Percentiles rank a stretch among this genome's conserved stretches.
phyloP scores from a whole-genome alignment of 805 yeast species.

The Sugiyamaella lignohabitans region DNA sequence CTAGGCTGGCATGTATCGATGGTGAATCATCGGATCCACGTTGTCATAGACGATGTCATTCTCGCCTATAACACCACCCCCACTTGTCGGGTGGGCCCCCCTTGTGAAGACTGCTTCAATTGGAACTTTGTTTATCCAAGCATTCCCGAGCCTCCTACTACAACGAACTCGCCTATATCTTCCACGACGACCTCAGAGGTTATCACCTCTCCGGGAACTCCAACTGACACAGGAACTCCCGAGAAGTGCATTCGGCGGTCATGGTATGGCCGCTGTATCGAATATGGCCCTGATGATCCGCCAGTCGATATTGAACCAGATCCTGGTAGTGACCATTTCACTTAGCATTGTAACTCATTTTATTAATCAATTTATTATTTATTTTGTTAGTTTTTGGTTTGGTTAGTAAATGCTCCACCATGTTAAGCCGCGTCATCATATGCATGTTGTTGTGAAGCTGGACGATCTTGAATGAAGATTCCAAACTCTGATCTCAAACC shows the following conservation, averaged over 20 bases:
- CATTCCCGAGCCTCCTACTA: slow-evolving; percentile 6
- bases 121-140: slow-evolving; percentile 59
- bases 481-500: too few relatives aligned
- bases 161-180: slow-evolving; percentile 8
- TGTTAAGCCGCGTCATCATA: too few relatives aligned
- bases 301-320: background rate
- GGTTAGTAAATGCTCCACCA: too few relatives aligned
- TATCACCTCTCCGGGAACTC: slow-evolving; percentile 1
- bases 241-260: slow-evolving; percentile 48
- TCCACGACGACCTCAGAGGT: slow-evolving; percentile 9
- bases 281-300: slow-evolving; percentile 28
- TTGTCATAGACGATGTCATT: slow-evolving; percentile 78
- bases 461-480: too few relatives aligned
- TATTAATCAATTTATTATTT: background rate
- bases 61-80: slow-evolving; percentile 71
- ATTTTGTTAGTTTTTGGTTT: too few relatives aligned
- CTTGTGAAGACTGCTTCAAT: slow-evolving; percentile 84
- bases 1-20: slow-evolving; percentile 87
- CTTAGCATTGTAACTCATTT: background rate
- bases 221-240: slow-evolving; percentile 29
- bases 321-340: slow-evolving; percentile 1
- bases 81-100: slow-evolving; percentile 62
- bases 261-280: slow-evolving; percentile 62
- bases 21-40: slow-evolving; percentile 82
- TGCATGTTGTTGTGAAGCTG: too few relatives aligned